Evolutionary conservation across 2,329 filamentous ascomycete species (phyloP).

Genomic region (Colletotrichum melonis): DNA sequence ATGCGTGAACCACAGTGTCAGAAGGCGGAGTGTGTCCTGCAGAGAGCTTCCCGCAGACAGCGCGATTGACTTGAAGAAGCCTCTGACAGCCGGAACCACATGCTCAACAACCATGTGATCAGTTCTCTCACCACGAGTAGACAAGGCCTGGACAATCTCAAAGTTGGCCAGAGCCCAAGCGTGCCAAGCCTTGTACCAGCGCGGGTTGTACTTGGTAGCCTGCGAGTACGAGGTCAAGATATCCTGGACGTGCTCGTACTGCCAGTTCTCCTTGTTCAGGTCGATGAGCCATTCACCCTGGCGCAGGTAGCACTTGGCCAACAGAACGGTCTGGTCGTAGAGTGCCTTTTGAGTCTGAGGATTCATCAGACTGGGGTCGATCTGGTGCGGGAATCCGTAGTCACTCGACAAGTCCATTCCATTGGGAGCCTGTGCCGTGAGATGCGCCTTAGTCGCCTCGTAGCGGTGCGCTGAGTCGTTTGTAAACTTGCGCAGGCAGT

Average conservation of each 20-base stretch:
- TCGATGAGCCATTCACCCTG: conserved; percentile 96
- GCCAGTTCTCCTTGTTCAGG: conserved; percentile 89
- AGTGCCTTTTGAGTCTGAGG: conserved; percentile 64
- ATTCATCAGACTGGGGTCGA: conserved; percentile 58
- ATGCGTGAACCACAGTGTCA: conserved; percentile 97
- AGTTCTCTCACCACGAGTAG: conserved; percentile 62
- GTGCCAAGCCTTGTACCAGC: conserved; percentile 99
- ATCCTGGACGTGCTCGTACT: conserved; percentile 85
- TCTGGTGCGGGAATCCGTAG: conserved; percentile 61
- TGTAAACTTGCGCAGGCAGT: conserved; percentile 71
- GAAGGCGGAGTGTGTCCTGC: conserved; percentile 90
- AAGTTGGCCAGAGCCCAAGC: conserved; percentile 99
- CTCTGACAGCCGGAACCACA: conserved; percentile 92
- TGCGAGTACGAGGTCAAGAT: conserved; percentile 91
- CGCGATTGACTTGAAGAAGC: conserved; percentile 98
- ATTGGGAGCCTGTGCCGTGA: conserved; percentile 58
- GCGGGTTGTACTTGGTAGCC: conserved; percentile 92
- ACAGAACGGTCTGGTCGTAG: conserved; percentile 74
- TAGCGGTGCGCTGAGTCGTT: conserved; percentile 66
- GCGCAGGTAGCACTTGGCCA: conserved; percentile 95
- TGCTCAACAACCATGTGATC: conserved; percentile 83
- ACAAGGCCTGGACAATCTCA: conserved; percentile 90
- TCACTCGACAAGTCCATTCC: conserved; percentile 58
- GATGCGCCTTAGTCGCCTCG: conserved; percentile 64
- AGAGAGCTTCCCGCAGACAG: conserved; percentile 91